Conservation (phyloP, 148 eudicot species). For the Rhododendron ovatum region DNA sequence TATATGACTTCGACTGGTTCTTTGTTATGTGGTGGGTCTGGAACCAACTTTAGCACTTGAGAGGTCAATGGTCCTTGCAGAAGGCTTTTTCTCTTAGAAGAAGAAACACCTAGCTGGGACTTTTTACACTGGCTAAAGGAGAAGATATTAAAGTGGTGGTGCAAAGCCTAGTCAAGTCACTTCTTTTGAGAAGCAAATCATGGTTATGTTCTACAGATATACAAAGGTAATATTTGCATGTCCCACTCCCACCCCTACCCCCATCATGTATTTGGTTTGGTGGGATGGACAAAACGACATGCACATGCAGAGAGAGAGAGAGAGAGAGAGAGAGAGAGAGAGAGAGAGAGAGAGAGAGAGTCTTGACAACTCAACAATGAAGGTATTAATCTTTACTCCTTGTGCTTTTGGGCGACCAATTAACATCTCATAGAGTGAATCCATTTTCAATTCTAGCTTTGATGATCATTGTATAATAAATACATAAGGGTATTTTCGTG, state of each 20-base stretch:
- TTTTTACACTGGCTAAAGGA: neutral
- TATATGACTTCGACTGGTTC: neutral
- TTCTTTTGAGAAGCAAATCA: neutral
- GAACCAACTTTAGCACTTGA: conserved; percentile 7
- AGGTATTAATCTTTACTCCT: neutral
- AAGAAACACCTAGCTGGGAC: neutral
- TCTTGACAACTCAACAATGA: no score
- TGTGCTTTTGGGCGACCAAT: neutral
- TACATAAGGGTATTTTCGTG: no score
- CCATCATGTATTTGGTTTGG: neutral
- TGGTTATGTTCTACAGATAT: neutral
- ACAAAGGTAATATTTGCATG: neutral
- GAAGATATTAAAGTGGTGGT: neutral
- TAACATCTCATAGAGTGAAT: neutral
- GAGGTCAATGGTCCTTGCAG: conserved; percentile 15
- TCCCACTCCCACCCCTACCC: neutral
- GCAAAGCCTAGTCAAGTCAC: neutral
- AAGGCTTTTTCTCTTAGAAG: conserved; percentile 8
- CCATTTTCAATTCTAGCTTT: neutral
- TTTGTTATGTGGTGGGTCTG: neutral
- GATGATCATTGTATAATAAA: neutral
- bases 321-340: no score
- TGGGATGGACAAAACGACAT: neutral
- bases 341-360: no score
- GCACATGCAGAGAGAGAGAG: neutral